A percentile compares a stretch with the other conserved stretches of the same genome.
phyloP scores from a whole-genome alignment of 805 yeast species.

The Wickerhamiella domercqiae region DNA sequence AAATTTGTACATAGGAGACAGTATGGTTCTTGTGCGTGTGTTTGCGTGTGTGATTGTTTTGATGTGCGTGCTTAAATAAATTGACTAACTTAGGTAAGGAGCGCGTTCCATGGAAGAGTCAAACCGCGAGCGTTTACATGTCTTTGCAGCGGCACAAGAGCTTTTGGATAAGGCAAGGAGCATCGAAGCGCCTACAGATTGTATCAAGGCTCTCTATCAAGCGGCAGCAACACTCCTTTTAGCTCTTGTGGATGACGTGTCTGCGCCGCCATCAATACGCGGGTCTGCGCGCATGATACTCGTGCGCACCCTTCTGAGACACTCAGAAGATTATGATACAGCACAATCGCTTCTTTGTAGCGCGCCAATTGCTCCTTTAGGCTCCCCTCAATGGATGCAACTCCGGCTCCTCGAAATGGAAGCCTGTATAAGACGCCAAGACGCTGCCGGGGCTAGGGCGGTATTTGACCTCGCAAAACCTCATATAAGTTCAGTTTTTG shows the following conservation, averaged over 20 bases:
- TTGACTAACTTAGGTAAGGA: too few relatives aligned
- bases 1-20: neutral
- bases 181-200: neutral
- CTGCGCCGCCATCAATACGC: neutral
- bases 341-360: neutral
- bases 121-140: neutral
- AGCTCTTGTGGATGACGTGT: neutral
- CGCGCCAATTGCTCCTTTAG: neutral
- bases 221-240: neutral
- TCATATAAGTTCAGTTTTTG: too few relatives aligned
- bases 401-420: neutral
- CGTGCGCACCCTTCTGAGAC: neutral
- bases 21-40: too few relatives aligned
- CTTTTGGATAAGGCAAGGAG: neutral
- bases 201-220: neutral
- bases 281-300: neutral
- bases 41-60: too few relatives aligned
- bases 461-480: too few relatives aligned
- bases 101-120: too few relatives aligned
- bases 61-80: too few relatives aligned
- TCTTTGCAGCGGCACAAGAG: neutral
- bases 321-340: neutral
- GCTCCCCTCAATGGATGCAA: neutral
- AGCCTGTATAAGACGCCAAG: neutral
- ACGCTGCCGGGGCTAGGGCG: neutral